phyloP scores from a whole-genome alignment of 306 rosid genomes.

The Senna tora region DNA sequence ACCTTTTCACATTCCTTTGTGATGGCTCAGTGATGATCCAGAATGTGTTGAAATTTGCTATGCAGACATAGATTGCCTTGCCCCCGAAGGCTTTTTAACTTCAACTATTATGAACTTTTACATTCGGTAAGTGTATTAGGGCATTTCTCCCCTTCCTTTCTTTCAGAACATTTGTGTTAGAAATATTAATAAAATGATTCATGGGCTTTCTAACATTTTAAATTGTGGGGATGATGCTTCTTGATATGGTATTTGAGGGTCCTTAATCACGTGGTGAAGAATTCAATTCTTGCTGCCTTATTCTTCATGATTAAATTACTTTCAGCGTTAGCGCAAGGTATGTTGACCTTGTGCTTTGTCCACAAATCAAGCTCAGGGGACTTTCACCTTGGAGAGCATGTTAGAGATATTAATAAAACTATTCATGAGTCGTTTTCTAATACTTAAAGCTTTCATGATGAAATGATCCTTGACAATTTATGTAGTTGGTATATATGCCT shows the following conservation, averaged over 20 bases:
- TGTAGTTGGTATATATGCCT: not conserved
- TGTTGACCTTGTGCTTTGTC: not conserved
- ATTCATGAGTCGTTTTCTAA: not conserved
- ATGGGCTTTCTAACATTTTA: not conserved
- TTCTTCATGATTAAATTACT: not conserved
- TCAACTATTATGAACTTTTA: constrained; percentile 93
- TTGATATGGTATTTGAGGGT: not conserved
- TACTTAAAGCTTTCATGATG: not conserved
- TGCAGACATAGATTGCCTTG: constrained; percentile 74
- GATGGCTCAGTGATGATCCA: constrained; percentile 84
- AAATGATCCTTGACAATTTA: not conserved
- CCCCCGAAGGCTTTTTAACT: constrained; percentile 74
- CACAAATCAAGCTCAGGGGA: not conserved
- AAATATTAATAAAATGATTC: not conserved
- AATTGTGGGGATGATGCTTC: not conserved
- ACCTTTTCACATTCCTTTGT: constrained; percentile 33
- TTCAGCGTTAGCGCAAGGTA: not conserved
- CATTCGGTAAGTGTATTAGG: constrained; percentile 61
- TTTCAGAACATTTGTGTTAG: not conserved
- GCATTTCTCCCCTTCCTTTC: not conserved
- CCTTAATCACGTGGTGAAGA: not conserved
- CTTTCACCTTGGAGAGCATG: not conserved
- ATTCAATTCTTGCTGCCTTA: not conserved
- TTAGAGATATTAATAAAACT: not conserved
- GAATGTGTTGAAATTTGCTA: constrained; percentile 77